Percentiles rank a stretch among this genome's conserved stretches.
phyloP scores from a whole-genome alignment of 2,329 filamentous ascomycete genomes.

The Gnomoniopsis sp. region DNA sequence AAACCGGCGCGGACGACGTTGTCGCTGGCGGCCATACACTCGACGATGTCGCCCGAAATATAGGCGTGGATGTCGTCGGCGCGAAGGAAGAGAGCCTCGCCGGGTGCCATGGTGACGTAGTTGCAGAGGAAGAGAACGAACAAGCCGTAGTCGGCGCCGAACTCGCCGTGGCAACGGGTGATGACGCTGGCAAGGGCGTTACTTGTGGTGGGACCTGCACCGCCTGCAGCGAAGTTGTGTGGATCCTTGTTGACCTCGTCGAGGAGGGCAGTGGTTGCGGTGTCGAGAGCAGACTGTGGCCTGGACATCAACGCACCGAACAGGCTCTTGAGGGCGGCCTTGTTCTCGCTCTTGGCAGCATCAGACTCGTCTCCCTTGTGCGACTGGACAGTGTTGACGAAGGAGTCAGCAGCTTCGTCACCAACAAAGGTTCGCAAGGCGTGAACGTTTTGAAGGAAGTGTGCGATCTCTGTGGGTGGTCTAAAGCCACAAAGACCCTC shows the following conservation, averaged over 20 bases:
- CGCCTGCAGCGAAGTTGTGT: conserved; percentile 69
- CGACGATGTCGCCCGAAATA: conserved; percentile 88
- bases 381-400: conserved; percentile 47
- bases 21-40: conserved; percentile 99
- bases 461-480: conserved; percentile 77
- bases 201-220: conserved; percentile 64
- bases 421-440: conserved; percentile 66
- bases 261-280: conserved; percentile 67
- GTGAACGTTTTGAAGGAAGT: conserved; percentile 64
- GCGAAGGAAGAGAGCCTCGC: conserved; percentile 93
- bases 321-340: conserved; percentile 68
- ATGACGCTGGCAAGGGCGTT: conserved; percentile 75
- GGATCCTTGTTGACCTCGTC: conserved; percentile 66
- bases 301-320: conserved; percentile 83
- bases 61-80: conserved; percentile 98
- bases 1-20: conserved; percentile 97
- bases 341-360: conserved; percentile 55
- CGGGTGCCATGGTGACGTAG: conserved; percentile 80
- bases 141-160: conserved; percentile 84
- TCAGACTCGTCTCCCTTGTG: conserved; percentile 37
- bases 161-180: conserved; percentile 73
- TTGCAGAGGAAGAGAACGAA: conserved; percentile 98
- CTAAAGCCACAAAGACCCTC: conserved; percentile 96
- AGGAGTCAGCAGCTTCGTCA: conserved; percentile 56
- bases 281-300: conserved; percentile 59